A percentile compares a stretch with the other conserved stretches of the same genome.
These are phyloP conservation scores for Saturnispora besseyi DNA, from an alignment of 805 yeast species.

Conservation along the genomic window DNA sequence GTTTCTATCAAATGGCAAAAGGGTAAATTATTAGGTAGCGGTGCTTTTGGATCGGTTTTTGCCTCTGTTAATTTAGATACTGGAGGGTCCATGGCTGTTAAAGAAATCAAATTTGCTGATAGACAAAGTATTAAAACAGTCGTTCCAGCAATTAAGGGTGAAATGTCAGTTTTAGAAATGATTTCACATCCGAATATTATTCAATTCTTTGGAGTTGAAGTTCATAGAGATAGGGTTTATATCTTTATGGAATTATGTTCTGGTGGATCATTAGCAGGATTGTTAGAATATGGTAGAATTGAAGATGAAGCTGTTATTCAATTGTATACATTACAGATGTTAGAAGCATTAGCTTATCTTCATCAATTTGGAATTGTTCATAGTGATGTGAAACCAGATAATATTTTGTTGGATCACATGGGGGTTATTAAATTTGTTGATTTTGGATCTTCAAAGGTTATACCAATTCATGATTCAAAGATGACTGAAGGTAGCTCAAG, in stretches of 20 bases:
- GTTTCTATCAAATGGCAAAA: conserved; percentile 97
- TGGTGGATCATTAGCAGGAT: conserved; percentile 83
- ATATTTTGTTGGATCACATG: conserved; percentile 78
- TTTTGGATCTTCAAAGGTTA: conserved; percentile 94
- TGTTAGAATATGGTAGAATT: conserved; percentile 84
- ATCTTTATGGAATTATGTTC: conserved; percentile 97
- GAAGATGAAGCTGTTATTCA: conserved; percentile 92
- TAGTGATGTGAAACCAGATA: conserved; percentile 94
- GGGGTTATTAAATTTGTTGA: conserved; percentile 95
- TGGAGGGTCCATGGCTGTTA: conserved; percentile 95
- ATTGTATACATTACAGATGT: conserved; percentile 81
- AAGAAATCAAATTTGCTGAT: conserved; percentile 87
- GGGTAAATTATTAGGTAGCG: conserved; percentile 88
- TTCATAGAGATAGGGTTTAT: conserved; percentile 89
- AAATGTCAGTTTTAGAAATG: conserved; percentile 93
- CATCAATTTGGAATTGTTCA: conserved; percentile 96
- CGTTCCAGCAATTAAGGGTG: conserved; percentile 86
- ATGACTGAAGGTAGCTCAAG: conserved; percentile 8
- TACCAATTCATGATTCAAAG: conserved; percentile 36
- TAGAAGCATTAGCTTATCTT: conserved; percentile 90
- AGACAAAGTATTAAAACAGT: conserved; percentile 74
- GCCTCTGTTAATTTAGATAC: conserved; percentile 89
- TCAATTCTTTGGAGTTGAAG: conserved; percentile 94
- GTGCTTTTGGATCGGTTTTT: conserved; percentile 90
- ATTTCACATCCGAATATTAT: conserved; percentile 94